Conservation (phyloP, 2,329 filamentous ascomycete genomes). For the Curvularia lunata region DNA sequence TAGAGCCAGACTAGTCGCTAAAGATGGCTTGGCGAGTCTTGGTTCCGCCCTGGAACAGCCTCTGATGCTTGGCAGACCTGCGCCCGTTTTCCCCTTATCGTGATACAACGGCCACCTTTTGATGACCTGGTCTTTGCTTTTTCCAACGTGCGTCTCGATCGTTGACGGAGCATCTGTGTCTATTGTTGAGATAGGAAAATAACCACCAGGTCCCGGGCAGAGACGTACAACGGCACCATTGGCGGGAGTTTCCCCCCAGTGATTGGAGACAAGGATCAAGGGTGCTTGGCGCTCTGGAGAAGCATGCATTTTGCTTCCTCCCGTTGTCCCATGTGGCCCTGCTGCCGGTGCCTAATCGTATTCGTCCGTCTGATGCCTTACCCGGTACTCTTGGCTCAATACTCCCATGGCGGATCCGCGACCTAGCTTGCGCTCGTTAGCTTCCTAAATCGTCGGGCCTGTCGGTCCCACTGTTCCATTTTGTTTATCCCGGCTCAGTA, state of each 20-base stretch:
- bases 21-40: conserved; percentile 8
- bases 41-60: conserved; percentile 4
- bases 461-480: conserved; percentile 1
- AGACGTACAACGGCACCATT: not conserved
- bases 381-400: conserved; percentile 10
- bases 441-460: conserved; percentile 13
- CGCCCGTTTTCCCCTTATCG: conserved; percentile 7
- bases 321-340: not conserved
- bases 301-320: not conserved
- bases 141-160: not conserved
- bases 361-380: conserved; percentile 4
- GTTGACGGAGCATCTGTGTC: not conserved
- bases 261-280: not conserved
- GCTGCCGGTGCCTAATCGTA: conserved; percentile 8
- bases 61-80: conserved; percentile 5
- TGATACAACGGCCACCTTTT: not conserved
- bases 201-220: not conserved
- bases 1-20: conserved; percentile 5
- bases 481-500: not conserved
- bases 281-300: not conserved
- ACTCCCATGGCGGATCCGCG: conserved; percentile 3
- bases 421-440: conserved; percentile 16
- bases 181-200: not conserved
- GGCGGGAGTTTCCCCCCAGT: not conserved
- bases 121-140: not conserved